Conservation (phyloP, 495 filamentous ascomycete species). For the Aspergillus sclerotiicarbonarius region DNA sequence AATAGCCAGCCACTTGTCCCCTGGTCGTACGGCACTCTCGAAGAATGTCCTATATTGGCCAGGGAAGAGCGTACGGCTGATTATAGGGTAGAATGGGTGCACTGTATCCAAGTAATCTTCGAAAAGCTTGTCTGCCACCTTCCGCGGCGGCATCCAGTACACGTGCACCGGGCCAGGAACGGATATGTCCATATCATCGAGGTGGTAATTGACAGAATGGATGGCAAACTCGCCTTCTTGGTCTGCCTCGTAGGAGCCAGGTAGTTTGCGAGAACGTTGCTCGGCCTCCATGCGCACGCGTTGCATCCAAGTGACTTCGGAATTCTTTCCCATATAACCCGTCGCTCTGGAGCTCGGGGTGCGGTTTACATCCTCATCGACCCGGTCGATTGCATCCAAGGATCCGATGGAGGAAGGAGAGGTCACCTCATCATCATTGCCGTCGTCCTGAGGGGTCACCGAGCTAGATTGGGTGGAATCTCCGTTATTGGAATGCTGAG, state of each 20-base stretch:
- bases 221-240: constrained; percentile 34
- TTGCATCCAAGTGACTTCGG: constrained; percentile 63
- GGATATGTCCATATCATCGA: constrained; percentile 56
- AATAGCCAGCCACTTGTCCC: constrained; percentile 58
- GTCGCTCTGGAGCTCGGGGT: constrained; percentile 49
- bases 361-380: constrained; percentile 61
- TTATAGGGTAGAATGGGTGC: constrained; percentile 60
- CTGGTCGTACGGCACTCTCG: constrained; percentile 38
- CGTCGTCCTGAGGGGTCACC: constrained; percentile 31
- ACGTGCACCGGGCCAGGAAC: constrained; percentile 47
- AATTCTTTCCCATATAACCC: constrained; percentile 66
- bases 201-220: constrained; percentile 54
- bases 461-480: constrained; percentile 33
- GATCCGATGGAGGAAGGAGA: constrained; percentile 58
- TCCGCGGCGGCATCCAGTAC: constrained; percentile 53
- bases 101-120: constrained; percentile 57
- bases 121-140: constrained; percentile 53
- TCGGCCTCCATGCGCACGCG: constrained; percentile 38
- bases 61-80: constrained; percentile 48
- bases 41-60: constrained; percentile 47
- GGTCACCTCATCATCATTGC: constrained; percentile 25
- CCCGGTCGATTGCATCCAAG: constrained; percentile 56
- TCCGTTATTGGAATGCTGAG: constrained; percentile 17
- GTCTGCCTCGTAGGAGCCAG: constrained; percentile 31
- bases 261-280: constrained; percentile 31